Percentiles rank a stretch among this genome's conserved stretches.
phyloP scores from a whole-genome alignment of 306 rosid genomes.

The Adenanthera pavonina region DNA sequence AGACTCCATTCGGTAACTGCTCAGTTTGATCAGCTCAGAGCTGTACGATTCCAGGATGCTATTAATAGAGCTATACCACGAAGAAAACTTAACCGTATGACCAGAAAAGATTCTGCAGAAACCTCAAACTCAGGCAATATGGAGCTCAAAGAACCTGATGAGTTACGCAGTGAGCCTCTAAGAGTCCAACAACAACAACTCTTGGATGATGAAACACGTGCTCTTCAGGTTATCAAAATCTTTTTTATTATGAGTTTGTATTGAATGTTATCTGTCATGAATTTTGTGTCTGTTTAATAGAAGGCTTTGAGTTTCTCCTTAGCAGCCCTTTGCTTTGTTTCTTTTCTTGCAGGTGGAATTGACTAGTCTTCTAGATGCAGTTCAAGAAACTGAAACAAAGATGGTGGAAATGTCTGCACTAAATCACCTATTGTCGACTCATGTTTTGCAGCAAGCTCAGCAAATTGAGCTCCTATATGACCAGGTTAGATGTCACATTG shows the following conservation, averaged over 20 bases:
- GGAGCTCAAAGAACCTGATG: slow-evolving; percentile 68
- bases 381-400: slow-evolving; percentile 92
- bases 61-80: slow-evolving; percentile 81
- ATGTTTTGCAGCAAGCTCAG: slow-evolving; percentile 93
- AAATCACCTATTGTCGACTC: slow-evolving; percentile 94
- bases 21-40: slow-evolving; percentile 93
- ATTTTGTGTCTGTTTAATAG: slow-evolving; percentile 15
- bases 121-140: slow-evolving; percentile 48
- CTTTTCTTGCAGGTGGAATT: slow-evolving; percentile 75
- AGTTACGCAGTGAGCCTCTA: slow-evolving; percentile 61
- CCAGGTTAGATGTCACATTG: slow-evolving; percentile 60
- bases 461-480: slow-evolving; percentile 89
- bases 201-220: slow-evolving; percentile 93
- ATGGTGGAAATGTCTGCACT: slow-evolving; percentile 99
- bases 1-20: slow-evolving; percentile 86
- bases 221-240: slow-evolving; percentile 76
- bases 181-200: slow-evolving; percentile 76
- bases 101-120: slow-evolving; percentile 51
- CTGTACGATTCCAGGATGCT: slow-evolving; percentile 88
- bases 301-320: slow-evolving; percentile 37
- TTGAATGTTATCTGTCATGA: slow-evolving; percentile 24
- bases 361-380: slow-evolving; percentile 77
- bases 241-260: slow-evolving; percentile 13
- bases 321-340: slow-evolving; percentile 26
- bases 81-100: slow-evolving; percentile 62